A percentile compares a stretch with the other conserved stretches of the same genome.
These are phyloP conservation scores for Colletotrichum eleusines DNA, from an alignment of 2,329 filamentous ascomycete genomes.

Conservation along the genomic window DNA sequence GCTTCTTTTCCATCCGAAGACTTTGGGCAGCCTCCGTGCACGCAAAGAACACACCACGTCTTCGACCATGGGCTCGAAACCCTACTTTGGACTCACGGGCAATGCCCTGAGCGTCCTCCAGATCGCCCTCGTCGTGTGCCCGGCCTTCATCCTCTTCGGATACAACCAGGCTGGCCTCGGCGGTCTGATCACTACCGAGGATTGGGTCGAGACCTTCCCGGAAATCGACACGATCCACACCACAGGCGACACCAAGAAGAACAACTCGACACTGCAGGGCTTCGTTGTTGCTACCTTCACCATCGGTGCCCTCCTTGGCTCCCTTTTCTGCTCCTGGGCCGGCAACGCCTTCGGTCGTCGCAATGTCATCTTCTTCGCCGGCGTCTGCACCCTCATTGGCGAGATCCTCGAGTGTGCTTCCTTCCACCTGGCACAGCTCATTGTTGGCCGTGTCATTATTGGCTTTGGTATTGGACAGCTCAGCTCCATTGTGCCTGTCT, in stretches of 20 bases:
- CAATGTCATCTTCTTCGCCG: slow-evolving; percentile 50
- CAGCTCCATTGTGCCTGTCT: slow-evolving; percentile 56
- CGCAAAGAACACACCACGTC: slow-evolving; percentile 14
- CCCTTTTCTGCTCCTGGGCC: slow-evolving; percentile 51
- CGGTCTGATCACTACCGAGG: slow-evolving; percentile 50
- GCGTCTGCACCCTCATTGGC: slow-evolving; percentile 51
- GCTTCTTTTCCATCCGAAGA: slow-evolving; percentile 11
- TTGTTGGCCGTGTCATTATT: slow-evolving; percentile 57
- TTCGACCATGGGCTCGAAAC: slow-evolving; percentile 28
- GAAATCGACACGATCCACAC: slow-evolving; percentile 54
- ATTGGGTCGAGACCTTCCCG: slow-evolving; percentile 54
- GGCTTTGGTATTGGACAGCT: slow-evolving; percentile 55
- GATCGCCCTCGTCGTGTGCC: slow-evolving; percentile 57
- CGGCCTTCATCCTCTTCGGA: slow-evolving; percentile 57
- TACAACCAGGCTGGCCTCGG: slow-evolving; percentile 57
- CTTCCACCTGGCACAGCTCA: slow-evolving; percentile 56
- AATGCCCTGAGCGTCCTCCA: slow-evolving; percentile 52
- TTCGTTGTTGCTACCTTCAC: slow-evolving; percentile 54
- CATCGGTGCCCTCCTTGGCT: slow-evolving; percentile 53
- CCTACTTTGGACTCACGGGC: slow-evolving; percentile 52
- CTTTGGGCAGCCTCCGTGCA: slow-evolving; percentile 26
- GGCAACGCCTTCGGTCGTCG: slow-evolving; percentile 53
- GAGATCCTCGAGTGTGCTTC: slow-evolving; percentile 52
- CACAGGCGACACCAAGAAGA: slow-evolving; percentile 47
- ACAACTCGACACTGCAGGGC: slow-evolving; percentile 53